Evolutionary conservation across 2,329 filamentous ascomycete genomes (phyloP), one percentile per base, ranked within the genome.

Genomic region (Arthrocladium fulminans): DNA sequence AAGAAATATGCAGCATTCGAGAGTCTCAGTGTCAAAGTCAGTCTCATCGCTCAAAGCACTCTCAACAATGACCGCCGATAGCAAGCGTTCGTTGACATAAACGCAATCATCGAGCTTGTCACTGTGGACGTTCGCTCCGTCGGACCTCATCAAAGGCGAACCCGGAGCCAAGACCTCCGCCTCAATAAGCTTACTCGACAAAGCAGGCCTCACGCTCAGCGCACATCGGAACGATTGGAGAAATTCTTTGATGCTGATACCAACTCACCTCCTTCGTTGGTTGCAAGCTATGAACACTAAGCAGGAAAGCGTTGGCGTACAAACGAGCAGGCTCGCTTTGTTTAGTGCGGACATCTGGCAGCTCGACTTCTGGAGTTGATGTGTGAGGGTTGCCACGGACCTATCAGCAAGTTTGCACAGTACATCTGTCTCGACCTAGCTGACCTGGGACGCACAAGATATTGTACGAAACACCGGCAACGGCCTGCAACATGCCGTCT

Each of bases 401-500:
- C 68, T 0, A 66, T 71, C 3, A 58, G 59, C 46, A 64, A 65
- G 27, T 69, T 72, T 34, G 56, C 63, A 9, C 64, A 73, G 24
- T 76, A 76, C 51, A 62, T 68, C 22, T 74, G 70, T 49, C 63
- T 75, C 37, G 63, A 65, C 1, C 61, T 66, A 22, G 72, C 72
- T 0, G 59, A 67, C 22, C 75, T 72, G 71, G 72, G 72, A 9
- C 62, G 64, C 9, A 69, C 64, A 75, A 75, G 60, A 58, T 73
- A 25, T 75, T 74, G 59, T 73, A 73, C 53, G 73, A 75, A 52
- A 64, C 61, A 20, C 69, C 3, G 72, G 73, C 5, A 65, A 65
- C 2, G 73, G 73, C 1, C 63, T 67, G 17, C 68, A 73, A 48
- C 64, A 66, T 22, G 72, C 75, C 22, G 55, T 66, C 17, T 72